Evolutionary conservation across 2,329 filamentous ascomycete genomes (phyloP).

Genomic region (Xylariaceae sp.): DNA sequence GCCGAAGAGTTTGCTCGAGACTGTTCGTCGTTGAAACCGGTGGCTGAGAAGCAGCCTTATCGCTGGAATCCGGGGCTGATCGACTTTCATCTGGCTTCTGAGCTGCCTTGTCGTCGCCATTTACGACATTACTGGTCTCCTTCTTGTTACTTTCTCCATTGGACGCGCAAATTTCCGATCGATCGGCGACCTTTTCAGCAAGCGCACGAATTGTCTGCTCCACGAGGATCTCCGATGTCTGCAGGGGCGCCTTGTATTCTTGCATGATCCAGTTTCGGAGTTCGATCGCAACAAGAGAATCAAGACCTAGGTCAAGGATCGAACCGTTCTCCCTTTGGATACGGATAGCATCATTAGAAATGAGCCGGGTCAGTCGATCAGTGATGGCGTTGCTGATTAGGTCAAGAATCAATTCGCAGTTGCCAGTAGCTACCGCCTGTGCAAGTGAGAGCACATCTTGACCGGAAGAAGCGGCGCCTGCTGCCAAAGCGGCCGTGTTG

Average conservation of each 20-base stretch:
- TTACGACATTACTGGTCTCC: neutral
- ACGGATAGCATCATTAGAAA: constrained; percentile 3
- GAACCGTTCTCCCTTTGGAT: constrained; percentile 9
- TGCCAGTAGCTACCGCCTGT: constrained; percentile 3
- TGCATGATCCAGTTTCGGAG: constrained; percentile 14
- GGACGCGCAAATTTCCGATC: constrained; percentile 1
- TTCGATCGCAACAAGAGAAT: constrained; percentile 13
- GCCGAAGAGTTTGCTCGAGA: constrained; percentile 8
- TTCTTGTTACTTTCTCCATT: neutral
- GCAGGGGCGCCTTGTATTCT: constrained; percentile 10
- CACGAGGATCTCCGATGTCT: constrained; percentile 9
- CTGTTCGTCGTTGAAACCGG: neutral
- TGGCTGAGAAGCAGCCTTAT: neutral
- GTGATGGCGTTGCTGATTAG: constrained; percentile 8
- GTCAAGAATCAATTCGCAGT: neutral
- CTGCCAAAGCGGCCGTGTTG: neutral
- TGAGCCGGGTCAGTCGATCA: constrained; percentile 11
- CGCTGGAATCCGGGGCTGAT: neutral
- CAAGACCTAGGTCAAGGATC: constrained; percentile 8
- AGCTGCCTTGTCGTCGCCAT: neutral
- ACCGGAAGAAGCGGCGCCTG: neutral
- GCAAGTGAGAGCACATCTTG: neutral
- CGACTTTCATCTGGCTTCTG: neutral
- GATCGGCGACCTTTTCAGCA: constrained; percentile 11
- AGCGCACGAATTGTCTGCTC: constrained; percentile 11